Percentiles rank a stretch among this genome's conserved stretches.
Conservation (phyloP, 2,329 filamentous ascomycete genomes). For the Aspergillus spinulosporus region DNA sequence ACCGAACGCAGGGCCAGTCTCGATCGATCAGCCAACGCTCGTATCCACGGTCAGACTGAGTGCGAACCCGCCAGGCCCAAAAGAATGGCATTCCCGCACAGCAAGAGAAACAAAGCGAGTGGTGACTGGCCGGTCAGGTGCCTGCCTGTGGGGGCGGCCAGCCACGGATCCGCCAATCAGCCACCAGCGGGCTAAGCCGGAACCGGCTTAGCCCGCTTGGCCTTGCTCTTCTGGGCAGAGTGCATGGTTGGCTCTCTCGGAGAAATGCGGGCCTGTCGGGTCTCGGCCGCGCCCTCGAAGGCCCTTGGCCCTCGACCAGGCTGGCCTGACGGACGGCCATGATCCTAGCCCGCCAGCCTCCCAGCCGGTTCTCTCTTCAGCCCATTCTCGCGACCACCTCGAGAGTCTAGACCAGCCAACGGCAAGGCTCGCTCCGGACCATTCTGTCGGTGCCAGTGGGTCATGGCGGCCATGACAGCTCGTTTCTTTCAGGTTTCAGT, state of each 20-base stretch:
- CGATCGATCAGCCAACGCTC: not conserved
- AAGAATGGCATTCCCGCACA: not conserved
- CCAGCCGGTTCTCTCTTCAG: too few species aligned
- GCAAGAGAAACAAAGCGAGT: not conserved
- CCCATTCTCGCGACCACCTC: too few species aligned
- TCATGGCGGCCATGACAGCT: constrained; percentile 7
- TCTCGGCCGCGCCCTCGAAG: not conserved
- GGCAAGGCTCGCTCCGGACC: constrained; percentile 5
- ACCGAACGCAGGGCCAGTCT: not conserved
- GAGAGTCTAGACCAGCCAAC: not conserved
- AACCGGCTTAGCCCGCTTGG: not conserved
- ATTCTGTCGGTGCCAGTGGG: constrained; percentile 8
- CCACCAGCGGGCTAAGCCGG: not conserved
- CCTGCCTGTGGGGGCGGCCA: too few species aligned
- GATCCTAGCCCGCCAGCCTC: too few species aligned
- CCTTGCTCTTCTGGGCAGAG: too few species aligned
- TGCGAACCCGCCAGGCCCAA: not conserved
- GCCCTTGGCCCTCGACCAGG: not conserved
- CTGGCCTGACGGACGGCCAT: too few species aligned
- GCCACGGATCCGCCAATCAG: not conserved
- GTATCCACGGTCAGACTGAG: not conserved
- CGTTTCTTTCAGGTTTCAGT: too few species aligned
- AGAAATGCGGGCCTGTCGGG: not conserved
- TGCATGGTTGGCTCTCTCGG: not conserved
- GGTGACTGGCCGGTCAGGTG: not conserved